A percentile compares a stretch with the other conserved stretches of the same genome.
phyloP scores from a whole-genome alignment of 495 filamentous ascomycete genomes.

The Tricharina praecox region DNA sequence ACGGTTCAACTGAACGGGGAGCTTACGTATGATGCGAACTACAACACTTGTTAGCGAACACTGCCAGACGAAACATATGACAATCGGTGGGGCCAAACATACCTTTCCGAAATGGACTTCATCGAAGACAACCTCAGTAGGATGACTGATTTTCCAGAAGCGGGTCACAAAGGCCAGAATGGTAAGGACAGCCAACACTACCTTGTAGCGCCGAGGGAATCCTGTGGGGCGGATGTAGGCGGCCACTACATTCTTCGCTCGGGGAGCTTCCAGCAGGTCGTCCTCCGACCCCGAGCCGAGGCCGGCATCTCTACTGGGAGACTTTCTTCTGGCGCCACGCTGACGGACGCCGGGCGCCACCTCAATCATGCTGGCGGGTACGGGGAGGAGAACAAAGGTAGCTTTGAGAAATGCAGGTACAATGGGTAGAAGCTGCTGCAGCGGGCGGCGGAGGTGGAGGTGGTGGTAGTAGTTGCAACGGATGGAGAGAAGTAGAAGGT shows the following conservation, averaged over 20 bases:
- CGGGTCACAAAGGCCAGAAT: constrained; percentile 70
- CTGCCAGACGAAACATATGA: not conserved
- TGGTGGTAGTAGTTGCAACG: not conserved
- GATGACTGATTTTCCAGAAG: constrained; percentile 89
- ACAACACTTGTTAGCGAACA: constrained; percentile 14
- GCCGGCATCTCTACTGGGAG: constrained; percentile 5
- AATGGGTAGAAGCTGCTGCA: too few relatives aligned
- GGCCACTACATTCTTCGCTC: not conserved
- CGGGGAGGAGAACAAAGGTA: too few relatives aligned
- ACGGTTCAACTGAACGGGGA: not conserved
- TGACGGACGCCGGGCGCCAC: constrained; percentile 21
- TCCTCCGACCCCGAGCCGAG: constrained; percentile 18
- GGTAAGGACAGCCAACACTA: constrained; percentile 63
- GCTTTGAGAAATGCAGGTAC: too few relatives aligned
- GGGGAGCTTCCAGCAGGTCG: constrained; percentile 1
- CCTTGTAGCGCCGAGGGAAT: constrained; percentile 58
- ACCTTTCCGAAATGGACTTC: constrained; percentile 99
- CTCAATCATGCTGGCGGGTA: constrained; percentile 15
- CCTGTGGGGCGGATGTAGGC: not conserved
- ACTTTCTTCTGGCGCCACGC: constrained; percentile 21
- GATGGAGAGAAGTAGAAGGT: not conserved
- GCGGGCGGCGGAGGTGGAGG: not conserved
- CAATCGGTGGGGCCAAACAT: constrained; percentile 31
- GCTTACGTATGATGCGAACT: constrained; percentile 31
- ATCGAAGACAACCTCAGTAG: constrained; percentile 94